These are phyloP conservation scores for Trypanosoma melophagium DNA, from an alignment of 208 protist species.

Conservation along the genomic window DNA sequence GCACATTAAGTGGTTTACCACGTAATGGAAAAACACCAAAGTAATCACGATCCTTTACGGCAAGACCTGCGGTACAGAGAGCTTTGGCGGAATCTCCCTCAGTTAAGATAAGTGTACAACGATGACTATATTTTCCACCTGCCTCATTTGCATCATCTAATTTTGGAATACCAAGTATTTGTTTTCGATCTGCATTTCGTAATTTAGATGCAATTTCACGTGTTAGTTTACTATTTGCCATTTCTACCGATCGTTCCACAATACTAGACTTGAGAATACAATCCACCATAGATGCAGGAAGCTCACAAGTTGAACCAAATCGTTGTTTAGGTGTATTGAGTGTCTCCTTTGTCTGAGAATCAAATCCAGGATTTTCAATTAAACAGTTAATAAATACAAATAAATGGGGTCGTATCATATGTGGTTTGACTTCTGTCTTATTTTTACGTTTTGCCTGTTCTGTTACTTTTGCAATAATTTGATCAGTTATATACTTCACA, in stretches of 20 bases:
- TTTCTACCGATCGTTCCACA: constrained; percentile 93
- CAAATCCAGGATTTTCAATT: constrained; percentile 99
- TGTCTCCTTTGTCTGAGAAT: constrained; percentile 99
- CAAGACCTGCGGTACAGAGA: constrained; percentile 96
- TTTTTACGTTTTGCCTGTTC: constrained; percentile 96
- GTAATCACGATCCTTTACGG: constrained; percentile 97
- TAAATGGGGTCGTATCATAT: constrained; percentile 98
- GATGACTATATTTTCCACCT: constrained; percentile 90
- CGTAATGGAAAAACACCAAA: constrained; percentile 99
- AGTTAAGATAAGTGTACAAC: constrained; percentile 99
- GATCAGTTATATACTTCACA: constrained; percentile 97
- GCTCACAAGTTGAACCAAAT: constrained; percentile 97
- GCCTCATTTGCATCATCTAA: constrained; percentile 99
- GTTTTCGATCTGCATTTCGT: constrained; percentile 61
- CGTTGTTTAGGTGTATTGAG: constrained; percentile 93
- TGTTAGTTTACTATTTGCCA: constrained; percentile 96
- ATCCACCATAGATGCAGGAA: constrained; percentile 95
- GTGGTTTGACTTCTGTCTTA: constrained; percentile 96
- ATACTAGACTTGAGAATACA: constrained; percentile 95
- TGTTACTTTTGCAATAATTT: constrained; percentile 91
- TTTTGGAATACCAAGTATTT: constrained; percentile 98
- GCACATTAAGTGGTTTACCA: constrained; percentile 99
- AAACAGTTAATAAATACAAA: constrained; percentile 99
- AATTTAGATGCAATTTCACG: constrained; percentile 86
- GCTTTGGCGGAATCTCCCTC: constrained; percentile 99